A percentile compares a stretch with the other conserved stretches of the same genome.
phyloP scores from a whole-genome alignment of 2,329 filamentous ascomycete genomes.

The Fusarium sp. region DNA sequence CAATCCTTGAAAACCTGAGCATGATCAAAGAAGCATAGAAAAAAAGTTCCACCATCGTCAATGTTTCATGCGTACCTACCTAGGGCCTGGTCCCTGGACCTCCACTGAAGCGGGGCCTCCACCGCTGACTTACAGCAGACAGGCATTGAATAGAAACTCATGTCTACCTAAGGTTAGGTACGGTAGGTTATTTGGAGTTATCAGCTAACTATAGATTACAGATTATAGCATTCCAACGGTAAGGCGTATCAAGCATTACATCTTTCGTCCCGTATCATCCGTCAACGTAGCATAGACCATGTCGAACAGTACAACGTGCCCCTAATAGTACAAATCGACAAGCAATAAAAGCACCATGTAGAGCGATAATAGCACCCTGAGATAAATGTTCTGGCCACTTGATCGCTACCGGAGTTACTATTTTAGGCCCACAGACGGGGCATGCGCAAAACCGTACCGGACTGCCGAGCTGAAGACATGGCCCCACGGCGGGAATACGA shows the following conservation, averaged over 20 bases:
- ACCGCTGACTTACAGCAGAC: constrained; percentile 16
- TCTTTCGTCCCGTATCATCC: not conserved
- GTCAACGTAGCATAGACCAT: constrained; percentile 22
- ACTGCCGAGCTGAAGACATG: constrained; percentile 29
- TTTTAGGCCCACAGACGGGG: constrained; percentile 24
- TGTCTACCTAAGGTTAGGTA: too few relatives aligned
- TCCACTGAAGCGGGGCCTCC: constrained; percentile 23
- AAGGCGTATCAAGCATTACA: not conserved
- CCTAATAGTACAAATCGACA: constrained; percentile 19
- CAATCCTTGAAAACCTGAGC: not conserved
- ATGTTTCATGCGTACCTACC: constrained; percentile 7
- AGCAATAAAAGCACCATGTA: not conserved
- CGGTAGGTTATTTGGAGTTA: constrained; percentile 12
- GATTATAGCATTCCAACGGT: constrained; percentile 26
- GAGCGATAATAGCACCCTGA: not conserved
- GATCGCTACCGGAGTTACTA: constrained; percentile 15
- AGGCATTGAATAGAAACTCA: constrained; percentile 29
- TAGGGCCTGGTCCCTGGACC: not conserved
- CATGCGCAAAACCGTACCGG: constrained; percentile 20
- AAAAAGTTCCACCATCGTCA: constrained; percentile 6
- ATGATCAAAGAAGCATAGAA: not conserved
- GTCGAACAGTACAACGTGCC: constrained; percentile 19
- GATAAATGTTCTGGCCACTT: constrained; percentile 14
- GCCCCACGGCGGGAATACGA: constrained; percentile 43
- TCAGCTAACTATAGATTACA: too few relatives aligned